Conservation (phyloP, 2,329 filamentous ascomycete species). For the Coniochaeta ligniaria region DNA sequence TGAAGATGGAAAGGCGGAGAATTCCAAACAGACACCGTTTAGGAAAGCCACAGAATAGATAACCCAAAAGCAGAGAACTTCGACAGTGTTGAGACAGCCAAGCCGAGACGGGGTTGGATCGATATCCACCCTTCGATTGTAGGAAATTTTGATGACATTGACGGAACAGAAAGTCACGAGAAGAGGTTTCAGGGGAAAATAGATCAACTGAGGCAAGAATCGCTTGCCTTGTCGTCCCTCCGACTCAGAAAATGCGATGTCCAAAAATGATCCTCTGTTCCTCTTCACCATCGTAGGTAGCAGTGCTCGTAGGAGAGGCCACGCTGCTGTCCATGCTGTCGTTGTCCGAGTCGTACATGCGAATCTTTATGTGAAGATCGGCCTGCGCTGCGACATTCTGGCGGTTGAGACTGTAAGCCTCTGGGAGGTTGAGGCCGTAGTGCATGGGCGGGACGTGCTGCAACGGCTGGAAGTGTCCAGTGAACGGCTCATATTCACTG, state of each 20-base stretch:
- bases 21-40: neutral
- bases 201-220: neutral
- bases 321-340: conserved; percentile 25
- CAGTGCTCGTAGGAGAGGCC: conserved; percentile 25
- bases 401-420: conserved; percentile 25
- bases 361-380: conserved; percentile 28
- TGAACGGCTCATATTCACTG: conserved; percentile 5
- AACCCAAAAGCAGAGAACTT: neutral
- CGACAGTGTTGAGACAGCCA: neutral
- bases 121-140: too few relatives aligned
- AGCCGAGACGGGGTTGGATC: neutral
- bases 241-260: conserved; percentile 34
- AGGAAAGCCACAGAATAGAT: neutral
- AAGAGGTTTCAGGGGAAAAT: neutral
- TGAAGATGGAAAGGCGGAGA: neutral
- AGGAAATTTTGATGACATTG: too few relatives aligned
- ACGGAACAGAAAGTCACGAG: neutral
- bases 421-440: conserved; percentile 21
- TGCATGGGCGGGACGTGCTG: conserved; percentile 5
- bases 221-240: neutral
- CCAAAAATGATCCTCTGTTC: conserved; percentile 31
- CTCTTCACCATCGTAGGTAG: conserved; percentile 38
- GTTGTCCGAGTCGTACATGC: conserved; percentile 40
- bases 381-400: conserved; percentile 14
- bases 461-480: neutral